Base-by-base conservation (phyloP, 257 asterid genomes). In the Galeopsis tetrahit region DNA sequence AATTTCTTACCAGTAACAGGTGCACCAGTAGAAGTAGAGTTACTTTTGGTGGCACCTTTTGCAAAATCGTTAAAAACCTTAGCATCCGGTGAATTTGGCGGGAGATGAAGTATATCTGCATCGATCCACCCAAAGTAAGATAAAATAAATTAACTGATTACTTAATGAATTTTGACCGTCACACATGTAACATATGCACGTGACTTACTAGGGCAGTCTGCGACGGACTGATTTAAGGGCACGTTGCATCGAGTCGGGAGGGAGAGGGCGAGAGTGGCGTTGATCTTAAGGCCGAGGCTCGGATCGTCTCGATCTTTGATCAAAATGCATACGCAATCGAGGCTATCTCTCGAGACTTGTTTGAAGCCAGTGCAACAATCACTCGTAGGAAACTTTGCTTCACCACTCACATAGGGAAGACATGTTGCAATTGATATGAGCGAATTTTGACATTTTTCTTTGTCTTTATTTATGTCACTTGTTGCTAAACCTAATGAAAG, bases 41-140 rank as follows among this genome's bases (percentile, higher is more conserved):
- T 78, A 73, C 65, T 85, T 61, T 74, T 82, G 8, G 72, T 82
- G 31, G 72, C 82, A 36, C 40, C 63, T 48, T 82, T 81, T 7
- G 81, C 87, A 70, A 84, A 86, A 70, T 88, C 98, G 36, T 85
- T 73, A 43, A 90, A 93, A 32, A 90, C 84, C 84, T 90, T 88
- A 8, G 96, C 96, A 14, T 90, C 96, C 0, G 97, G 93, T 48
- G 98, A 90, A 63, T 87, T 88, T 55, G 96, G 93, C 48, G 97
- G 68, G 76, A 93, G 83, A 71, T 93, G 95, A 64, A 90, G 77
- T 42, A 93, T 61, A 5, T 75, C 98, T 88, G 90, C 58, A 35
- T 10, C 7, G 44, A 14, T 35, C 2, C 21, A 10, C 5, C 10
- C 3, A 3, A 58, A 5, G n/a, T n/a, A n/a, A 13, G 11, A 9